Conservation (phyloP, 176 grass and related monocot genomes). For the Lolium multiflorum region DNA sequence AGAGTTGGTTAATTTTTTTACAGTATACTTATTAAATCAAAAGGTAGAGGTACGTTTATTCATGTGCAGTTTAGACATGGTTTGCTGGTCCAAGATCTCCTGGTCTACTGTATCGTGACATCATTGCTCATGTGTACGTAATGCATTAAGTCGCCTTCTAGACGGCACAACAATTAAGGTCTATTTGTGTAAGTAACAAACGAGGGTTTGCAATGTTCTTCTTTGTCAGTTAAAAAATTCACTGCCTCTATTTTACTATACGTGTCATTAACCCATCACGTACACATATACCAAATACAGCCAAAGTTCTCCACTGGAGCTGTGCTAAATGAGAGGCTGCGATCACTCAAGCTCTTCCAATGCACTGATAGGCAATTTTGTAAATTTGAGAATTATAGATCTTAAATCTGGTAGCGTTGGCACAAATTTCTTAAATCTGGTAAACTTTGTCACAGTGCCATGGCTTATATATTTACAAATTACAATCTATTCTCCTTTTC, state of each 20-base stretch:
- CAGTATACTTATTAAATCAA: too few species aligned
- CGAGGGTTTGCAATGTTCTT: not conserved
- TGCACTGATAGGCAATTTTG: not conserved
- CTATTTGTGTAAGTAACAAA: not conserved
- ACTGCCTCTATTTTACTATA: too few species aligned
- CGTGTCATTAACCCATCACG: too few species aligned
- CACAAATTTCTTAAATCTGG: not conserved
- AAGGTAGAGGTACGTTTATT: too few species aligned
- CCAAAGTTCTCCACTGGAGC: not conserved
- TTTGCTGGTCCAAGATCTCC: not conserved
- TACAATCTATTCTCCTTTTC: not conserved
- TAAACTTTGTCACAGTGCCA: not conserved
- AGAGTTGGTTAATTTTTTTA: too few species aligned
- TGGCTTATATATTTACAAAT: not conserved
- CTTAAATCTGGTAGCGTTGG: not conserved
- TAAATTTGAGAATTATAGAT: not conserved
- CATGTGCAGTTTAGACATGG: too few species aligned
- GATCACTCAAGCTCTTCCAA: not conserved
- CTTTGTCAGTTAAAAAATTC: not conserved
- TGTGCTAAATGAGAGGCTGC: not conserved
- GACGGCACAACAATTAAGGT: not conserved
- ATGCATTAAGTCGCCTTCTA: not conserved
- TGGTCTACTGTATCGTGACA: not conserved
- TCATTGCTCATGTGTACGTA: not conserved
- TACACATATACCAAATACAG: not conserved